Conservation (phyloP, 805 yeast genomes). For the Yamadazyma laniorum region DNA sequence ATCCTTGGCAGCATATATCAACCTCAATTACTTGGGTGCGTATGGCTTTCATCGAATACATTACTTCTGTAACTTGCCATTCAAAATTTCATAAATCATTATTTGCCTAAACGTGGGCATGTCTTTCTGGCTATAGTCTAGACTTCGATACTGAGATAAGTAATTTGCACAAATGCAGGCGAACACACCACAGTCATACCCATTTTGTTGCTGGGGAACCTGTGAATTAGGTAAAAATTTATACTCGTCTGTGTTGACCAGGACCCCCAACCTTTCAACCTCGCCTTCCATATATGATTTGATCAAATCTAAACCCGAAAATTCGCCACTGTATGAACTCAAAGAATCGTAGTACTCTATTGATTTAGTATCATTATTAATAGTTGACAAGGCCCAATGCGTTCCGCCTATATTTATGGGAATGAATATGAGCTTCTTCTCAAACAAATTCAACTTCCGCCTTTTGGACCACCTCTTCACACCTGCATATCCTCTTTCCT, state of each 20-base stretch:
- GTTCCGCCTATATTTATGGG: constrained; percentile 83
- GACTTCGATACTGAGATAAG: constrained; percentile 48
- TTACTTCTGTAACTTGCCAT: constrained; percentile 2
- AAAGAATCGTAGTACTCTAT: constrained; percentile 81
- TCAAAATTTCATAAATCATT: constrained; percentile 62
- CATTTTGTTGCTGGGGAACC: constrained; percentile 85
- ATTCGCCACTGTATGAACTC: constrained; percentile 30
- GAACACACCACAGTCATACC: constrained; percentile 94
- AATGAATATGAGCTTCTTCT: constrained; percentile 64
- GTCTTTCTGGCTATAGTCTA: constrained; percentile 63
- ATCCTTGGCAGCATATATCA: neutral
- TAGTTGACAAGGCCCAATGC: constrained; percentile 89
- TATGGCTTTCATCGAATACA: no score
- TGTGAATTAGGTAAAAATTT: constrained; percentile 23
- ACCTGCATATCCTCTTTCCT: constrained; percentile 66
- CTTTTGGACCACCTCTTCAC: constrained; percentile 30
- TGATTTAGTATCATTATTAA: constrained; percentile 58
- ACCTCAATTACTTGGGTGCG: no score
- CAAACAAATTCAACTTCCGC: constrained; percentile 46
- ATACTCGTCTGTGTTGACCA: constrained; percentile 21
- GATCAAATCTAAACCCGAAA: constrained; percentile 43
- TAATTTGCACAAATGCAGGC: constrained; percentile 75
- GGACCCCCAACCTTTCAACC: constrained; percentile 47
- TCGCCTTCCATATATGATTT: constrained; percentile 67
- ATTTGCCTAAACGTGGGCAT: constrained; percentile 64